A percentile compares a stretch with the other conserved stretches of the same genome.
These are phyloP conservation scores for Colletotrichum salicis DNA, from an alignment of 2,329 filamentous ascomycete genomes.

Conservation along the genomic window DNA sequence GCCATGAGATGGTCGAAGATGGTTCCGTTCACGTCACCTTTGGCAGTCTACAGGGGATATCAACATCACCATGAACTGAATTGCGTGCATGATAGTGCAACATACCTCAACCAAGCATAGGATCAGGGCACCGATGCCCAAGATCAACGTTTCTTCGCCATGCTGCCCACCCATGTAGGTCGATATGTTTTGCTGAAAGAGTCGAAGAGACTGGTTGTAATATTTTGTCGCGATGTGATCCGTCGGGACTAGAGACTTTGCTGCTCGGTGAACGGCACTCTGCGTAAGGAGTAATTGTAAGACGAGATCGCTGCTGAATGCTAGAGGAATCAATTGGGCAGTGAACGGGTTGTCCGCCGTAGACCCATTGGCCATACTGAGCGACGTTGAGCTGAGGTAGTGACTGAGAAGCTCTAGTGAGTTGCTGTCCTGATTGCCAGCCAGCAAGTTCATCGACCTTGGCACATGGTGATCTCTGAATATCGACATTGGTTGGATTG, in stretches of 20 bases:
- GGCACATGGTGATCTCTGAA: neutral
- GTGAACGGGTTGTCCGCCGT: slow-evolving; percentile 58
- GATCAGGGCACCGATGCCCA: slow-evolving; percentile 56
- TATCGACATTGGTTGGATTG: neutral
- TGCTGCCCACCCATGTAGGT: slow-evolving; percentile 42
- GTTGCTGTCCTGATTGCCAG: slow-evolving; percentile 39
- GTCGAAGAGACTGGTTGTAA: slow-evolving; percentile 48
- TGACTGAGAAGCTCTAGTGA: slow-evolving; percentile 58
- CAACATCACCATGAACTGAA: neutral
- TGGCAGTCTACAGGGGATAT: slow-evolving; percentile 44
- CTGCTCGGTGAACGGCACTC: slow-evolving; percentile 51
- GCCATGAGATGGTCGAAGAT: slow-evolving; percentile 58
- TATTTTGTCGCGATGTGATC: slow-evolving; percentile 48
- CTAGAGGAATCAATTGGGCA: slow-evolving; percentile 56
- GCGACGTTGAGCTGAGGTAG: slow-evolving; percentile 55
- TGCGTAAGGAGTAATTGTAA: slow-evolving; percentile 59
- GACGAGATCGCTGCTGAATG: slow-evolving; percentile 57
- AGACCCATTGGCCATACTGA: slow-evolving; percentile 60
- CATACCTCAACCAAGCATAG: slow-evolving; percentile 59
- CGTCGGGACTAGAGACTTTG: slow-evolving; percentile 40
- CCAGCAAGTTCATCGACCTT: slow-evolving; percentile 1
- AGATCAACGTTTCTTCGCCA: slow-evolving; percentile 48
- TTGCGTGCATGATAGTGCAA: neutral
- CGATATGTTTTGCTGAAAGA: slow-evolving; percentile 44
- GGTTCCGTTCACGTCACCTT: slow-evolving; percentile 57